Percentiles rank a stretch among this genome's conserved stretches.
These are phyloP conservation scores for Capsicum baccatum DNA, from an alignment of 257 asterid genomes.

Conservation along the genomic window DNA sequence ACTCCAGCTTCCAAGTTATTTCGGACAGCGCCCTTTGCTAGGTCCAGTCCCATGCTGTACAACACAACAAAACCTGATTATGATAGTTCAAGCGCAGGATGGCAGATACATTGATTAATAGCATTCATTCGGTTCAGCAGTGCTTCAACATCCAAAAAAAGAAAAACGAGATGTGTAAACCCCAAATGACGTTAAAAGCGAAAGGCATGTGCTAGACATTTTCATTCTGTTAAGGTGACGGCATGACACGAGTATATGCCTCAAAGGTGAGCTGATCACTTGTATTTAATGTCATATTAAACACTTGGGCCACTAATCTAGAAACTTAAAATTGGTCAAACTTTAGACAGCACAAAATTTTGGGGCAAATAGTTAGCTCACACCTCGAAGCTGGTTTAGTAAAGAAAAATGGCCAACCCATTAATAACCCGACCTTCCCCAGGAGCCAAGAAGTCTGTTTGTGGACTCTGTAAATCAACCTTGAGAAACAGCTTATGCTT, in stretches of 20 bases:
- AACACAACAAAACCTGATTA: conserved; percentile 21
- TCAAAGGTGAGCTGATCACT: not conserved
- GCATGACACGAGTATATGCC: not conserved
- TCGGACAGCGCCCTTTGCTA: conserved; percentile 76
- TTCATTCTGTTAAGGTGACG: not conserved
- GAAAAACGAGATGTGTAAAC: not conserved
- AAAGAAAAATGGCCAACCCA: not conserved
- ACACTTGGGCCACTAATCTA: not conserved
- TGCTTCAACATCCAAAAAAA: not conserved
- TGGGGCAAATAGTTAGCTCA: not conserved
- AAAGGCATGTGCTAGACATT: not conserved
- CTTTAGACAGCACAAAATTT: not conserved
- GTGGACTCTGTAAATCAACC: not conserved
- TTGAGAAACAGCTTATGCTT: not conserved
- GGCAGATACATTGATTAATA: not conserved
- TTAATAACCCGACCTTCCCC: not conserved
- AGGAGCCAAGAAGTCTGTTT: not conserved
- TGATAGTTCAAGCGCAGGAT: conserved; percentile 23
- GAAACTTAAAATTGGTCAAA: not conserved
- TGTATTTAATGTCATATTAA: not conserved
- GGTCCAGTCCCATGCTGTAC: conserved; percentile 93
- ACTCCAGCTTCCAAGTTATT: conserved; percentile 95
- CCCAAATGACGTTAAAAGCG: not conserved
- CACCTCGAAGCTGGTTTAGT: not conserved
- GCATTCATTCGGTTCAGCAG: not conserved